Evolutionary conservation across 2,329 filamentous ascomycete species (phyloP), one percentile per base, ranked within the genome.

Genomic region (Xylariaceae sp.): DNA sequence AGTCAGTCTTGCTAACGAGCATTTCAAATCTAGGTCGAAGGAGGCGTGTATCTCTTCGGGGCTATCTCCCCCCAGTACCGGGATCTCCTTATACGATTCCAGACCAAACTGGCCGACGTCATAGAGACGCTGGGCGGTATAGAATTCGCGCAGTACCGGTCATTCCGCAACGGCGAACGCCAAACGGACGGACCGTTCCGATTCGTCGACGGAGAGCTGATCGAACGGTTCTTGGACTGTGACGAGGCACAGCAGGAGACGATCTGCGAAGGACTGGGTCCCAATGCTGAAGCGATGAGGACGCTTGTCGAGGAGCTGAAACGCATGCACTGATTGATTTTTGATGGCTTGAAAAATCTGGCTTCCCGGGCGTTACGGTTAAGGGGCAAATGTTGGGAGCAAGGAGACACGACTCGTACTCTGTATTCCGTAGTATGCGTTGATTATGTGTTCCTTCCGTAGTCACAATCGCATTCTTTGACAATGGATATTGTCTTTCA

Each of bases 181-280:
- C 84, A 89, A 60, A 83, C 84, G 0, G 86, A 89, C 0, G 90
- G 88, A 45, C 93, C 94, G 0, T 89, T 85, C 69, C 82, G 93
- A 1, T 97, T 97, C 68, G 84, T 99, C 10, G 94, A 99, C 69
- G 94, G 93, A 60, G 93, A 97, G 72, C 78, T 97, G 68, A 80
- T 99, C 10, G 93, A 97, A 75, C 76, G 84, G 55, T 97, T 97
- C 70, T 74, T 97, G 65, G 87, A 92, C 64, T 77, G 89, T 63
- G 79, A 82, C 51, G 84, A 87, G 57, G 77, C 78, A 44, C 75
- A 75, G 47, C 85, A 87, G 74, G 77, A 75, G 66, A 72, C 75
- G 57, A 77, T 82, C 53, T 85, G 77, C 59, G 72, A 78, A 72
- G 85, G 77, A 53, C 79, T 81, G 64, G 88, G 78, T 57, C 86